These are phyloP conservation scores for Mycena sanguinolenta DNA, from an alignment of 768 basidiomycete genomes.

Conservation along the genomic window DNA sequence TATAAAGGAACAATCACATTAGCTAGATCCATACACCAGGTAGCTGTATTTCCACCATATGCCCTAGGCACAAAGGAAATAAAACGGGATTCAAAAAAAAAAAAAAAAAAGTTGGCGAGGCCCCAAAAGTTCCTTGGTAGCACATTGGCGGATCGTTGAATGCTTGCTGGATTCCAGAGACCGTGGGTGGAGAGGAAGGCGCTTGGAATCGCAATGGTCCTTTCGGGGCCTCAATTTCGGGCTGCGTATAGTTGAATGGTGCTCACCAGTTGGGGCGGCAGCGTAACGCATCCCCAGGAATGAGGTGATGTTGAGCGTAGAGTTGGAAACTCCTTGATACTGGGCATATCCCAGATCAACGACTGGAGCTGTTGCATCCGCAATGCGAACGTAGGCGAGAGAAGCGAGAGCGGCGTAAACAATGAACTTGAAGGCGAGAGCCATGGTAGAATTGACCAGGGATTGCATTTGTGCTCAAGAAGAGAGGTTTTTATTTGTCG, in stretches of 20 bases:
- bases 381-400: not conserved
- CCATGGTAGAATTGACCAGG: no score
- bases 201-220: conserved; percentile 25
- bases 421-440: no score
- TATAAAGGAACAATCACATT: no score
- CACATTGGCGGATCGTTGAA: not conserved
- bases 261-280: conserved; percentile 47
- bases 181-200: conserved; percentile 3
- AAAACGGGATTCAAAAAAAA: no score
- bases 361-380: conserved; percentile 17
- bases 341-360: conserved; percentile 44
- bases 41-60: no score
- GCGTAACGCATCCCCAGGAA: conserved; percentile 50
- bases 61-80: no score
- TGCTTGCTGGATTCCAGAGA: conserved; percentile 24
- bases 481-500: no score
- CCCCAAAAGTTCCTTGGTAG: no score
- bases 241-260: not conserved
- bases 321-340: conserved; percentile 42
- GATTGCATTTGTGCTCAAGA: no score
- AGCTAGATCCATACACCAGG: no score
- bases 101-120: no score
- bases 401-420: not conserved
- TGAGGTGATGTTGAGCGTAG: conserved; percentile 33
- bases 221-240: not conserved